Base-by-base conservation (phyloP, 192 early-diverging fungal genomes). In the Paraglomus brasilianum region DNA sequence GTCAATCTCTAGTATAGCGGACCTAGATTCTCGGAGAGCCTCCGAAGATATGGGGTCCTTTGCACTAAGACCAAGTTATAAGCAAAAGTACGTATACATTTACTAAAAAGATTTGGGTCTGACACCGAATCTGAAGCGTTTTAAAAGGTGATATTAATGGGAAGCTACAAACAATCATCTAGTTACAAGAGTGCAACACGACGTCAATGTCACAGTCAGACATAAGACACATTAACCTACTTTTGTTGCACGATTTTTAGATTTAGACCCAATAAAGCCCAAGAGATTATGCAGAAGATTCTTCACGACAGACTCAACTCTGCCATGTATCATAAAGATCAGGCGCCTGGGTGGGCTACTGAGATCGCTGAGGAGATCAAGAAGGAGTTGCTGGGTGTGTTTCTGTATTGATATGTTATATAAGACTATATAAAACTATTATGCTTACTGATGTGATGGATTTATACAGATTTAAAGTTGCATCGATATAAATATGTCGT, bases 321-420 rank as follows among this genome's bases (percentile, higher is more conserved):
- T 19, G 67, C 67, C 48, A 69, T 57, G n/a, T 69, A 69, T 57
- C 24, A 69, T 58, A 69, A 69, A 55, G 67, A 69, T 47, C 67
- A 69, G 22, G 67, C 67, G 4, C 67, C 67, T 19, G 53, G 52
- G 7, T 69, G 67, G 67, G 67, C 67, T 57, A 19, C 30, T 47
- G 67, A 69, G 39, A 69, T 69, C 39, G 67, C 67, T 5, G 67
- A 69, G 44, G 67, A 46, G 48, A 57, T 69, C 47, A 55, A 57
- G 40, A n/a, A 36, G 5, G 58, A 69, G 21, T 69, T 69, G 40
- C 39, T 69, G 13, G 67, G 67, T 69, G 36, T 24, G n/a, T n/a
- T n/a, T n/a, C n/a, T n/a, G n/a, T n/a, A n/a, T n/a, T n/a, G n/a
- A n/a, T n/a, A n/a, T n/a, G n/a, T n/a, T n/a, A n/a, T n/a, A n/a